Conservation (phyloP, 2,329 filamentous ascomycete genomes). For the Pseudogymnoascus sp. region DNA sequence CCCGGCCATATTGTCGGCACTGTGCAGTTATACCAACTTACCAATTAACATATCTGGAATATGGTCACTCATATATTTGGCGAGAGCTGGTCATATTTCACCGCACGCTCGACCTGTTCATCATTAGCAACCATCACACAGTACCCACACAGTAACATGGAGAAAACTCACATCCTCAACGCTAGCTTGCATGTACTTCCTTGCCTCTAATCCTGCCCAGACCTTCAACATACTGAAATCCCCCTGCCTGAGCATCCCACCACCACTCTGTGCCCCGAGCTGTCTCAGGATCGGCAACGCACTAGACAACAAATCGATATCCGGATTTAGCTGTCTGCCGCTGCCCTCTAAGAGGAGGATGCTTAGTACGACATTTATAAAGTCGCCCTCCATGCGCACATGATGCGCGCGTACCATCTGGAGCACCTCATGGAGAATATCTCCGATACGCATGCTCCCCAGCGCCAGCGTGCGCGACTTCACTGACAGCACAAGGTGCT, state of each 20-base stretch:
- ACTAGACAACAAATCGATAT: constrained; percentile 77
- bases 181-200: constrained; percentile 82
- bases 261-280: constrained; percentile 69
- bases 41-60: background rate
- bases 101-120: constrained; percentile 68
- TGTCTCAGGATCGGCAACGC: constrained; percentile 85
- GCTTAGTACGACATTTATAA: constrained; percentile 95
- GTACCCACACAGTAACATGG: constrained; percentile 11
- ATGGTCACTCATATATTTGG: constrained; percentile 59
- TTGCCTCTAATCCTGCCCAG: constrained; percentile 83
- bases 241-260: constrained; percentile 59
- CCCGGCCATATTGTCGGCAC: background rate
- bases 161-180: constrained; percentile 65
- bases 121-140: constrained; percentile 11
- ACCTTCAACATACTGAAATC: constrained; percentile 82
- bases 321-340: constrained; percentile 74
- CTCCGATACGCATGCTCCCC: constrained; percentile 91
- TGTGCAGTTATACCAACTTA: background rate
- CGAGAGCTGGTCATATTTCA: constrained; percentile 82
- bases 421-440: constrained; percentile 84
- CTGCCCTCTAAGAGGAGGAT: constrained; percentile 92
- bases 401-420: constrained; percentile 88
- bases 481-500: constrained; percentile 84
- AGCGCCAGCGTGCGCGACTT: constrained; percentile 87
- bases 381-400: constrained; percentile 90